These are phyloP conservation scores for Fusarium sp. DNA, from an alignment of 2,329 filamentous ascomycete genomes.

Conservation along the genomic window DNA sequence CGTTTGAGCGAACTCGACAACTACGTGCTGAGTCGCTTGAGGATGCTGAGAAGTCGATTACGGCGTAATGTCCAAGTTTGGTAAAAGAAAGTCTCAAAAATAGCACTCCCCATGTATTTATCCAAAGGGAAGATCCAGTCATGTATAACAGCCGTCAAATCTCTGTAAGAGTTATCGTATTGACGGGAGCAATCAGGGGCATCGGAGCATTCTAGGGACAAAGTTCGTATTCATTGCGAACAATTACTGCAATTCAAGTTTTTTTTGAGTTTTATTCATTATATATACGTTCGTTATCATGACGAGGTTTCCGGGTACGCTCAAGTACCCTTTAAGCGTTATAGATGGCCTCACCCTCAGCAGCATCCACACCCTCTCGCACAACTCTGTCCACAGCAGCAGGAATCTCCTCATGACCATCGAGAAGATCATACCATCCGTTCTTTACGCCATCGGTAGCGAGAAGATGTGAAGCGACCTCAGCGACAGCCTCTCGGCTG, in stretches of 20 bases:
- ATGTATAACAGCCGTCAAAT: constrained; percentile 3
- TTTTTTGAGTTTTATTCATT: neutral
- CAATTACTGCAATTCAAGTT: neutral
- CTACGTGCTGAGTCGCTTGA: constrained; percentile 9
- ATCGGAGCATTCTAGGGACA: constrained; percentile 1
- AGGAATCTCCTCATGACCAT: constrained; percentile 62
- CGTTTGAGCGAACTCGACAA: constrained; percentile 34
- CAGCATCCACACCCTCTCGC: constrained; percentile 60
- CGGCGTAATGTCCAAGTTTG: neutral
- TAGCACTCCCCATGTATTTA: constrained; percentile 1
- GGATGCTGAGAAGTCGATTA: constrained; percentile 3
- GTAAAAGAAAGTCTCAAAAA: neutral
- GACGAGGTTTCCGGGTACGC: neutral
- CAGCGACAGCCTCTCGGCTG: constrained; percentile 69
- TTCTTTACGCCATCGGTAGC: constrained; percentile 59
- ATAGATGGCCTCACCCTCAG: constrained; percentile 62
- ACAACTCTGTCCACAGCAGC: constrained; percentile 62
- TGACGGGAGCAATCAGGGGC: neutral
- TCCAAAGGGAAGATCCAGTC: neutral
- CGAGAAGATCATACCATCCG: constrained; percentile 65
- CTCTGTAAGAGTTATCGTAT: neutral
- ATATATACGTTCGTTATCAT: neutral
- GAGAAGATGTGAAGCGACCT: constrained; percentile 66
- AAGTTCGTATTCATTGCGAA: neutral
- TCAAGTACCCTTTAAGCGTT: constrained; percentile 21